Evolutionary conservation across 2,329 filamentous ascomycete genomes (phyloP).

Genomic region (Dendryphion nanum): DNA sequence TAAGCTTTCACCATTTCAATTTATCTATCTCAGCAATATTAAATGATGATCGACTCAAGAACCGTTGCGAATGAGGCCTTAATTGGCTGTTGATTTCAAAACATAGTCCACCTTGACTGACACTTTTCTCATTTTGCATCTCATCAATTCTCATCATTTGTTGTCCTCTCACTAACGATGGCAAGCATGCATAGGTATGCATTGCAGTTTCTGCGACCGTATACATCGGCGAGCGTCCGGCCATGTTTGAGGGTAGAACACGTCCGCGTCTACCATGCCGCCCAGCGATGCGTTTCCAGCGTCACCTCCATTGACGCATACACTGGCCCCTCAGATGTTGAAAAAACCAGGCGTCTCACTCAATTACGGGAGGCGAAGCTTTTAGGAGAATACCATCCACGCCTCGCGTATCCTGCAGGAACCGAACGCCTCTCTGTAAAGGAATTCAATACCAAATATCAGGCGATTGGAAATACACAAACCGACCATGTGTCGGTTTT

Average conservation of each 20-base stretch:
- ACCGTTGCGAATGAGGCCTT: conserved; percentile 68
- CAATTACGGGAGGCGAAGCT: conserved; percentile 53
- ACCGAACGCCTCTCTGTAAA: conserved; percentile 21
- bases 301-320: conserved; percentile 17
- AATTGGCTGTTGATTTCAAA: conserved; percentile 52
- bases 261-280: conserved; percentile 51
- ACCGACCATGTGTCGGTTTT: conserved; percentile 33
- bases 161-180: conserved; percentile 33
- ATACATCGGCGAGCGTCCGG: conserved; percentile 46
- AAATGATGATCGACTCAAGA: conserved; percentile 48
- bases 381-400: conserved; percentile 57
- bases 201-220: conserved; percentile 58
- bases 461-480: conserved; percentile 22
- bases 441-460: conserved; percentile 30
- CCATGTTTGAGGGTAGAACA: conserved; percentile 42
- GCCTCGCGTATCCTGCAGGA: conserved; percentile 29
- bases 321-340: conserved; percentile 41
- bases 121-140: not conserved
- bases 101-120: conserved; percentile 23
- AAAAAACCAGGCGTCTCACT: conserved; percentile 53
- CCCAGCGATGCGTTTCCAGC: conserved; percentile 32
- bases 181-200: conserved; percentile 47
- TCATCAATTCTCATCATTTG: conserved; percentile 13
- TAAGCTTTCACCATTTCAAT: not conserved
- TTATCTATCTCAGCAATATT: not conserved